These are phyloP conservation scores for Leishmania tropica DNA, from an alignment of 208 protist species.

Conservation along the genomic window DNA sequence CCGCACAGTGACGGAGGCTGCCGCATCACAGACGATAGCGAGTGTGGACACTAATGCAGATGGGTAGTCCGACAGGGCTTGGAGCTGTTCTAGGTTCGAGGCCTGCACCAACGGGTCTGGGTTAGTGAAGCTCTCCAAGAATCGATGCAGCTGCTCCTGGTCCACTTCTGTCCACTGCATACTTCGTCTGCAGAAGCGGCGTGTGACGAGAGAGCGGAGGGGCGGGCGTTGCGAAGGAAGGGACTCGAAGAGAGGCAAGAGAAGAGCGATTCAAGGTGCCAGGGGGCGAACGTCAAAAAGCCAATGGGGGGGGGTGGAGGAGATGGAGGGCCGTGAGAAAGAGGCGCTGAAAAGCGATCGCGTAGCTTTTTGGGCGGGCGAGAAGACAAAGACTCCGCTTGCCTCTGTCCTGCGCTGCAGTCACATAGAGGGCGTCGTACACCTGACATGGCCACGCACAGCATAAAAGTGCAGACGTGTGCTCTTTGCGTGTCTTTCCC, in stretches of 20 bases:
- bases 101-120: slow-evolving; percentile 35
- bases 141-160: slow-evolving; percentile 32
- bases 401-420: background rate
- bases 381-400: background rate
- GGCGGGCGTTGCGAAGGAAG: background rate
- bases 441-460: background rate
- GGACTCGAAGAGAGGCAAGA: slow-evolving; percentile 9
- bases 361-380: background rate
- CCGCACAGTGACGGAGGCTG: slow-evolving; percentile 12
- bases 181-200: slow-evolving; percentile 4
- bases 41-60: slow-evolving; percentile 27
- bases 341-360: background rate
- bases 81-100: slow-evolving; percentile 35
- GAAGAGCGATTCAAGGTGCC: background rate
- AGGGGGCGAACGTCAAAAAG: background rate
- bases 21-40: slow-evolving; percentile 23
- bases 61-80: slow-evolving; percentile 26
- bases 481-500: background rate
- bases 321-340: background rate
- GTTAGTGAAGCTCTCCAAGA: slow-evolving; percentile 40
- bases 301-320: no score
- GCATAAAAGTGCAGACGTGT: background rate
- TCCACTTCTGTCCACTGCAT: slow-evolving; percentile 36
- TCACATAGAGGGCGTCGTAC: background rate
- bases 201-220: background rate